phyloP scores from a whole-genome alignment of 768 basidiomycete genomes.

The Calocera viscosa region DNA sequence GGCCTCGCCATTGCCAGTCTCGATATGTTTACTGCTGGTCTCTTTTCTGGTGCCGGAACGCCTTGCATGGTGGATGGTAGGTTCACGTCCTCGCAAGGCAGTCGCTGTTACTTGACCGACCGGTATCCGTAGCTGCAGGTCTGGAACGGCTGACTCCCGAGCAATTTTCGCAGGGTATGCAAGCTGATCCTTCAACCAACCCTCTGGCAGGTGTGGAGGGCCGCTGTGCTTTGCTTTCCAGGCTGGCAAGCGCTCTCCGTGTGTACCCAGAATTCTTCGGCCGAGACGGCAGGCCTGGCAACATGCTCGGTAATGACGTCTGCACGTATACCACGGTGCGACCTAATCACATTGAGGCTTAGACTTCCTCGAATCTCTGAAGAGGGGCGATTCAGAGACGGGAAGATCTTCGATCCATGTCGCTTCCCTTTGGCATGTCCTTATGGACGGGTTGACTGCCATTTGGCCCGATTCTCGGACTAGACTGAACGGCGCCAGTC shows the following conservation, averaged over 20 bases:
- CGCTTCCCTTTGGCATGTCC: slow-evolving; percentile 62
- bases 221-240: slow-evolving; percentile 60
- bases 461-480: slow-evolving; percentile 80
- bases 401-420: slow-evolving; percentile 44
- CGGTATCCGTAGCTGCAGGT: slow-evolving; percentile 44
- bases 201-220: slow-evolving; percentile 87
- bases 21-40: slow-evolving; percentile 73
- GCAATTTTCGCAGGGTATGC: slow-evolving; percentile 55
- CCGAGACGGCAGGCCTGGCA: slow-evolving; percentile 59
- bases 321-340: not conserved
- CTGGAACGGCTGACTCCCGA: slow-evolving; percentile 51
- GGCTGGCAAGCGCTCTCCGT: slow-evolving; percentile 58
- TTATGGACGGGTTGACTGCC: slow-evolving; percentile 68
- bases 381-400: slow-evolving; percentile 31
- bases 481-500: slow-evolving; percentile 49
- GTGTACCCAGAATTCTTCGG: slow-evolving; percentile 61
- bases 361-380: slow-evolving; percentile 60
- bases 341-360: slow-evolving; percentile 10
- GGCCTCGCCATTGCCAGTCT: slow-evolving; percentile 83
- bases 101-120: not conserved
- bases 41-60: slow-evolving; percentile 63
- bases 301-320: slow-evolving; percentile 51
- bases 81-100: slow-evolving; percentile 20
- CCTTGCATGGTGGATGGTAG: slow-evolving; percentile 71
- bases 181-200: slow-evolving; percentile 55